Evolutionary conservation across 2,329 filamentous ascomycete genomes (phyloP).

Genomic region (Sclerotinia spermophila): DNA sequence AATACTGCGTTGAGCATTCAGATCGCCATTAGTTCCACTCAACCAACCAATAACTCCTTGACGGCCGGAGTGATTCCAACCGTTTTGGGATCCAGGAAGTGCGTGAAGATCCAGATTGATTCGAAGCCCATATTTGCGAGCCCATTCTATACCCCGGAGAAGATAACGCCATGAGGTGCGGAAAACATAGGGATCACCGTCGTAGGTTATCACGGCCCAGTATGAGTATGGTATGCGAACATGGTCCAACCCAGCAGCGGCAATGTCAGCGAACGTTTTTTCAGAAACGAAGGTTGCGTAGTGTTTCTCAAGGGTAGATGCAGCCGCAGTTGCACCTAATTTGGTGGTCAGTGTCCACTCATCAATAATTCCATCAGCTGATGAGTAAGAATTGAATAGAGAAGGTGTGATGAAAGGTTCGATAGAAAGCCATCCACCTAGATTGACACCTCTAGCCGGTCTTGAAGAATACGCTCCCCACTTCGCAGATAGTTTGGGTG

Average conservation of each 20-base stretch:
- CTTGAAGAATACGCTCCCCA: slow-evolving; percentile 75
- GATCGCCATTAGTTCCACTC: slow-evolving; percentile 77
- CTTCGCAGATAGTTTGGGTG: slow-evolving; percentile 69
- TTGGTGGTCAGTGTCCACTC: slow-evolving; percentile 76
- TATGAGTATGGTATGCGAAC: slow-evolving; percentile 95
- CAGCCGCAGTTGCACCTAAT: slow-evolving; percentile 63
- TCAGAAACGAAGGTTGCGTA: slow-evolving; percentile 88
- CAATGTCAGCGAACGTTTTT: slow-evolving; percentile 78
- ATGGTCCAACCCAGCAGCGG: slow-evolving; percentile 85
- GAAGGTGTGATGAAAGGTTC: slow-evolving; percentile 97
- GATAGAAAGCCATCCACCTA: slow-evolving; percentile 90
- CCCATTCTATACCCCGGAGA: slow-evolving; percentile 88
- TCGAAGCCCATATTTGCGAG: slow-evolving; percentile 83
- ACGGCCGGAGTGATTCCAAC: slow-evolving; percentile 93
- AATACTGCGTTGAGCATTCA: slow-evolving; percentile 76
- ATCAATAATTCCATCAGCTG: slow-evolving; percentile 64
- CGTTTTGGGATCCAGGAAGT: slow-evolving; percentile 91
- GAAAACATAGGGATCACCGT: slow-evolving; percentile 81
- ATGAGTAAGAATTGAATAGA: slow-evolving; percentile 65
- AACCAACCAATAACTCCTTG: slow-evolving; percentile 82
- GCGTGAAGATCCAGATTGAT: slow-evolving; percentile 92
- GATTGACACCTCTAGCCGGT: slow-evolving; percentile 84
- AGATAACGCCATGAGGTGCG: slow-evolving; percentile 91
- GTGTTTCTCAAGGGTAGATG: slow-evolving; percentile 75
- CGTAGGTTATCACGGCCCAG: slow-evolving; percentile 86